Evolutionary conservation across 176 grass and related monocot species (phyloP), one percentile per base, ranked within the genome.

Genomic region (Microstegium vimineum): DNA sequence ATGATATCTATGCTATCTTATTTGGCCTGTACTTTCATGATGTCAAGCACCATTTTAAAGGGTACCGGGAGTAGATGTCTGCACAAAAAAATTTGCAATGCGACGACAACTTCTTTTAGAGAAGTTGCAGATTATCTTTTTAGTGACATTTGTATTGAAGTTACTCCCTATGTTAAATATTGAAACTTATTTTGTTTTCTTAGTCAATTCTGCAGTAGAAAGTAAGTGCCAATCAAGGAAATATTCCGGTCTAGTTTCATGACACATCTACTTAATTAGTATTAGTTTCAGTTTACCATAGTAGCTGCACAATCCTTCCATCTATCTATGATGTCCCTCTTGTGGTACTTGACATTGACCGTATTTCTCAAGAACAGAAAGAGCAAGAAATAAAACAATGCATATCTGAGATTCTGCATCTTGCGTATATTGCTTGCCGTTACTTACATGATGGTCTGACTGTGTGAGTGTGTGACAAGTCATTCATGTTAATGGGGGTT

Each of bases 51-150:
- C n/a, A 27, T 12, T 69, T 35, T 27, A 75, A 40, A 25, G 71
- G 25, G 9, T 23, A n/a, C 22, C 17, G 38, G 43, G 43, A 45
- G 42, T 45, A 0, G 42, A 45, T 45, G 42, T 33, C 23, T 38
- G 16, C 17, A 37, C 28, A 37, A 71, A 57, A 12, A 70, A 77
- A 42, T 81, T 82, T 78, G 66, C 38, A 66, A 70, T 34, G 49
- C 43, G 4, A 22, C 1, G 8, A 15, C 16, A 40, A 30, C 62
- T 63, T 73, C n/a, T 54, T 54, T 22, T 54, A 7, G 49, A 54
- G 49, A 42, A 42, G 10, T 12, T 42, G 41, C 2, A 42, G 41
- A 42, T 42, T 12, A 42, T 42, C 41, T 0, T 42, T 15, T 34
- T 36, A 35, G 25, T 47, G 74, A 71, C 5, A 78, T 54, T 78